Percentiles rank a stretch among this genome's conserved stretches.
Evolutionary conservation across 306 rosid genomes (phyloP).

Genomic region (Calophaca sinica): DNA sequence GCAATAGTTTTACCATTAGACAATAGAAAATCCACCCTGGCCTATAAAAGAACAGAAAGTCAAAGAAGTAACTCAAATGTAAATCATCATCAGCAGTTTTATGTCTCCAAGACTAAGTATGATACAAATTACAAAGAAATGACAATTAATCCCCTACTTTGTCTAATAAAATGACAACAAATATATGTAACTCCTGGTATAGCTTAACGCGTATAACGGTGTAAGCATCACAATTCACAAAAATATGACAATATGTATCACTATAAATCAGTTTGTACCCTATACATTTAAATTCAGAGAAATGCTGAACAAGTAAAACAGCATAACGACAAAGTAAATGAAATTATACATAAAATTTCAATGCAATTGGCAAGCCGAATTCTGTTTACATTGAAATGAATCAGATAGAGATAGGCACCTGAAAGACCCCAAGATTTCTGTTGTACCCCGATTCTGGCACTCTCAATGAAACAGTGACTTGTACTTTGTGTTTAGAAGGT

Average conservation of each 20-base stretch:
- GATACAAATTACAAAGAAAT: constrained; percentile 17
- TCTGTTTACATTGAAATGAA: neutral
- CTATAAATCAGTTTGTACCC: constrained; percentile 23
- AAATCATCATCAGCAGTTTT: constrained; percentile 24
- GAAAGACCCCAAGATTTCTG: constrained; percentile 85
- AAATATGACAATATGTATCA: neutral
- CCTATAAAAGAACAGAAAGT: constrained; percentile 49
- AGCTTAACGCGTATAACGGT: neutral
- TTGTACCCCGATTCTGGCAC: constrained; percentile 86
- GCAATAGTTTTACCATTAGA: constrained; percentile 68
- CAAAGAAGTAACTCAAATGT: constrained; percentile 23
- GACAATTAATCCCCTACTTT: neutral
- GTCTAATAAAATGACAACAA: constrained; percentile 25
- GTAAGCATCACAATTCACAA: neutral
- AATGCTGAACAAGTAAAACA: neutral
- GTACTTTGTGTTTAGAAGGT: constrained; percentile 62
- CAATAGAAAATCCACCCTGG: constrained; percentile 67
- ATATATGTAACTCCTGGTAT: neutral
- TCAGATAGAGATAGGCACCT: constrained; percentile 53
- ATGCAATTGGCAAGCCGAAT: neutral
- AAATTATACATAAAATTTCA: neutral
- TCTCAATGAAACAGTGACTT: constrained; percentile 53
- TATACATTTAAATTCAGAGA: neutral
- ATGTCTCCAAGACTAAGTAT: constrained; percentile 7
- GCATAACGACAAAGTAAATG: neutral